Evolutionary conservation across 2,329 filamentous ascomycete genomes (phyloP), one percentile per base, ranked within the genome.

Genomic region (Penicillium sp.): DNA sequence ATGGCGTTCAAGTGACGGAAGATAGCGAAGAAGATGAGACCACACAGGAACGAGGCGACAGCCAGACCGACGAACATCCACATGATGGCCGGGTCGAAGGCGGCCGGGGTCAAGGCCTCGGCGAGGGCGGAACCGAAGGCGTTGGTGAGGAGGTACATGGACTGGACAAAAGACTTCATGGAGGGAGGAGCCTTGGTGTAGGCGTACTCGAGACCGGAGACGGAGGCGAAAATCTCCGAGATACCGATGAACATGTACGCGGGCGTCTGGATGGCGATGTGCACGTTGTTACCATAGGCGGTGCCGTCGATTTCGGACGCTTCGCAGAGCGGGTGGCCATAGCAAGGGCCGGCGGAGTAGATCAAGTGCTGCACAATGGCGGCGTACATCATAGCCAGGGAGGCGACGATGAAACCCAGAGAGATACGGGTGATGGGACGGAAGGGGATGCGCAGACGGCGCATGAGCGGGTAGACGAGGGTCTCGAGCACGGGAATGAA

Each of bases 351-450:
- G 1, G 81, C 68, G 8, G 70, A 70, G 76, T 87, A 87, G 71
- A 87, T 86, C 64, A 79, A 73, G 59, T 83, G 78, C 70, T 87
- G 85, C 0, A 87, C 78, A 58, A 82, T 78, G n/a, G 83, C 84
- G 25, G 84, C 84, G 72, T 85, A 86, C 78, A 85, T 81, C 81
- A 85, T 85, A 55, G 89, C 85, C 22, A 87, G 71, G 2, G 85
- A 80, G 19, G 85, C 88, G 59, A 89, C 81, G 65, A 87, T 75
- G 81, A 93, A 93, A 53, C 90, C 91, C 6, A 81, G 75, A 1
- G 88, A 83, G 77, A 93, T 92, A 74, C 88, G 88, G 81, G 89
- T 92, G 78, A 93, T 89, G 45, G 89, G 91, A 0, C 84, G 89
- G 80, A 93, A 91, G 57, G 82, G 80, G 72, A 92, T 83, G 48